A percentile compares a stretch with the other conserved stretches of the same genome.
phyloP scores from a whole-genome alignment of 768 basidiomycete genomes.

The Boletus sp. region DNA sequence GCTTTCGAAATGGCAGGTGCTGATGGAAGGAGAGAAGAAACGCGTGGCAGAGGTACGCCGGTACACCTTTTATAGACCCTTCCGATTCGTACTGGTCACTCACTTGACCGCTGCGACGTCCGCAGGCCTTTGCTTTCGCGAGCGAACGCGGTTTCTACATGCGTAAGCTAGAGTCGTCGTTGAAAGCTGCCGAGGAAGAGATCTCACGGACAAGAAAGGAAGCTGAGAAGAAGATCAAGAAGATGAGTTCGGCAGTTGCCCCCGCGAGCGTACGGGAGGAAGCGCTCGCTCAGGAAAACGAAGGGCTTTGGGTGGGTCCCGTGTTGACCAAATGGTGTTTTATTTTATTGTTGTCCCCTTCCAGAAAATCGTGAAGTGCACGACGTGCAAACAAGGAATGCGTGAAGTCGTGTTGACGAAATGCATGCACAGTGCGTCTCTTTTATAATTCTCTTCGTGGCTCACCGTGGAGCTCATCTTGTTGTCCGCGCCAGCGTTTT shows the following conservation, averaged over 20 bases:
- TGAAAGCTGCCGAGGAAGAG: conserved; percentile 42
- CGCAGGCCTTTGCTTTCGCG: conserved; percentile 29
- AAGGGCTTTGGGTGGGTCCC: conserved; percentile 54
- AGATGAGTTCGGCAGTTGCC: conserved; percentile 31
- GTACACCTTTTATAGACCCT: background rate
- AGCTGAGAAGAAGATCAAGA: conserved; percentile 51
- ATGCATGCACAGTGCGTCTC: conserved; percentile 83
- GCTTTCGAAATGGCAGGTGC: conserved; percentile 31
- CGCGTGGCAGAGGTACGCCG: conserved; percentile 39
- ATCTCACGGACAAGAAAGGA: conserved; percentile 47
- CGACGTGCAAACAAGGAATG: conserved; percentile 77
- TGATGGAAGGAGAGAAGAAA: conserved; percentile 38
- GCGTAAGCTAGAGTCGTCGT: conserved; percentile 19
- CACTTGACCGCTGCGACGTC: background rate
- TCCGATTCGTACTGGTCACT: background rate
- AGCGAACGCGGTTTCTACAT: conserved; percentile 30
- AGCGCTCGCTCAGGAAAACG: conserved; percentile 46
- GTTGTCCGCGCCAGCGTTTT: conserved; percentile 58
- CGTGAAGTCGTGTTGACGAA: conserved; percentile 80
- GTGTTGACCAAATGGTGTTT: background rate
- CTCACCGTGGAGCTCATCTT: background rate
- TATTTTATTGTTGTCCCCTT: too few species aligned
- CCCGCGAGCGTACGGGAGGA: conserved; percentile 31
- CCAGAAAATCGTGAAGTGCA: conserved; percentile 82
- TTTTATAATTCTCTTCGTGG: background rate